These are phyloP conservation scores for Apium graveolens DNA, from an alignment of 129 eudicot species.

Conservation along the genomic window DNA sequence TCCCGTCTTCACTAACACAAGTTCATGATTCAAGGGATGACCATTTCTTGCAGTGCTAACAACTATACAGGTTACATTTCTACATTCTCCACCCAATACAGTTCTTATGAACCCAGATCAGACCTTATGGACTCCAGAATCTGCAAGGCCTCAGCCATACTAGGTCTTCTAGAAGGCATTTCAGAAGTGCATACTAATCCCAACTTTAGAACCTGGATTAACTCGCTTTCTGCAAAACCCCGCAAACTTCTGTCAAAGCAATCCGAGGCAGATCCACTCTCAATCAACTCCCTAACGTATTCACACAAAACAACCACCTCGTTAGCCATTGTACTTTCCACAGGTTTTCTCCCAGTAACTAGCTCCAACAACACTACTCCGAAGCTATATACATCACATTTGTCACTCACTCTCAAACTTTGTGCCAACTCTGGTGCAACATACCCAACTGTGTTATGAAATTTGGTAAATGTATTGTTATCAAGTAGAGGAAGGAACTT, in stretches of 20 bases:
- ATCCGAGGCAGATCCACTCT: constrained; percentile 62
- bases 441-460: constrained; percentile 83
- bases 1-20: background rate
- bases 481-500: constrained; percentile 72
- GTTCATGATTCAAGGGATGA: background rate
- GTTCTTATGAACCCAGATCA: constrained; percentile 30
- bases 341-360: constrained; percentile 83
- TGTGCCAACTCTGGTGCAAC: constrained; percentile 93
- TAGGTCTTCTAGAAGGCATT: constrained; percentile 67
- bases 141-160: constrained; percentile 93
- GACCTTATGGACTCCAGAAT: constrained; percentile 72
- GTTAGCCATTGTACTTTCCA: constrained; percentile 48
- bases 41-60: background rate
- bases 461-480: constrained; percentile 49
- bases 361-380: constrained; percentile 86
- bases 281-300: constrained; percentile 62
- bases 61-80: constrained; percentile 1
- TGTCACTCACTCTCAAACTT: constrained; percentile 64
- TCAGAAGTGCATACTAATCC: constrained; percentile 77
- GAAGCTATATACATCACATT: constrained; percentile 90
- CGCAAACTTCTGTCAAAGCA: constrained; percentile 78
- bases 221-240: constrained; percentile 71
- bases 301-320: constrained; percentile 89
- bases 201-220: constrained; percentile 80
- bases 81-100: background rate